Percentiles rank a stretch among this genome's conserved stretches.
These are phyloP conservation scores for Diddensiella caesifluorescens DNA, from an alignment of 805 yeast genomes.

Conservation along the genomic window DNA sequence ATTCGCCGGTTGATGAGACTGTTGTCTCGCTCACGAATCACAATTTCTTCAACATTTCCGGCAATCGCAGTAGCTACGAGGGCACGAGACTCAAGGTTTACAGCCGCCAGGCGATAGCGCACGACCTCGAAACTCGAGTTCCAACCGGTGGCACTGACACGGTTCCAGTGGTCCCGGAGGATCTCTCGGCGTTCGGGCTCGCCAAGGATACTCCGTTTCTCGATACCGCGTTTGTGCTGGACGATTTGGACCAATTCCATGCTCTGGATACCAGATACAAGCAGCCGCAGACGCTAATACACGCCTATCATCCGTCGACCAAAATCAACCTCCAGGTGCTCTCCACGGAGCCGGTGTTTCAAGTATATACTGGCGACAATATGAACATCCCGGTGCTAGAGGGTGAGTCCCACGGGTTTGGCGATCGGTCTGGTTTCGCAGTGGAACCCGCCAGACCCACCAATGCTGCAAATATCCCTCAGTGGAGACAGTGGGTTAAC, in stretches of 20 bases:
- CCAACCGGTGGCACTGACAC: conserved; percentile 41
- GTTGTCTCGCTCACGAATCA: conserved; percentile 58
- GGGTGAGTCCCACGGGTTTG: conserved; percentile 26
- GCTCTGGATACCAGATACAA: conserved; percentile 45
- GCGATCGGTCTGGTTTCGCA: conserved; percentile 49
- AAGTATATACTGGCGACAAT: conserved; percentile 57
- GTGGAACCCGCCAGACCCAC: conserved; percentile 57
- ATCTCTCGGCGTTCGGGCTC: conserved; percentile 24
- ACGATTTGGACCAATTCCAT: conserved; percentile 19
- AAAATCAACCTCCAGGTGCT: conserved; percentile 38
- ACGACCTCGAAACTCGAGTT: conserved; percentile 38
- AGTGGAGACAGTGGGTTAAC: conserved; percentile 47
- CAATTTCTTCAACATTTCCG: conserved; percentile 49
- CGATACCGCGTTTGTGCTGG: conserved; percentile 45
- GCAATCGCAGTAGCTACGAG: conserved; percentile 28
- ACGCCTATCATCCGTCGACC: conserved; percentile 43
- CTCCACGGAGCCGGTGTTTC: conserved; percentile 64
- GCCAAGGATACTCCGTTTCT: conserved; percentile 35
- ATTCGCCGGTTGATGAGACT: conserved; percentile 40
- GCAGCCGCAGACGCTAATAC: conserved; percentile 36
- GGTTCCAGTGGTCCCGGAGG: conserved; percentile 23
- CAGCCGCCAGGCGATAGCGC: conserved; percentile 40
- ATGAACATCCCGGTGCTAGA: conserved; percentile 34
- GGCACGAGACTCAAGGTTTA: conserved; percentile 38
- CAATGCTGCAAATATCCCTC: conserved; percentile 44